phyloP scores from a whole-genome alignment of 1,139 yeast species.

The Torulaspora pretoriensis region DNA sequence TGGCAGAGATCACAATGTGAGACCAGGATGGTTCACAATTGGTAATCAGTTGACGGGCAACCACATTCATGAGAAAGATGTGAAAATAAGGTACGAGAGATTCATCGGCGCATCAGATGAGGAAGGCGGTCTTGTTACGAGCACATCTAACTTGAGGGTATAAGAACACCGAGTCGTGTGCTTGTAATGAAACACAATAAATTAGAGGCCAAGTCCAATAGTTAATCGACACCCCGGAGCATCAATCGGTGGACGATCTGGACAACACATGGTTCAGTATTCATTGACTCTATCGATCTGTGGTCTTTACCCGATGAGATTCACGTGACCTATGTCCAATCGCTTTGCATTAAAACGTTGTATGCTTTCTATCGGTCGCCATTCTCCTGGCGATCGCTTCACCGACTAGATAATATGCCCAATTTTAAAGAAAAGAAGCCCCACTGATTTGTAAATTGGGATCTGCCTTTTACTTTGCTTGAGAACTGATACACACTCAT shows the following conservation, averaged over 20 bases:
- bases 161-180: not conserved
- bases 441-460: not conserved
- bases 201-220: too few relatives aligned
- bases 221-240: too few relatives aligned
- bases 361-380: constrained; percentile 6
- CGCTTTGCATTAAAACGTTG: constrained; percentile 2
- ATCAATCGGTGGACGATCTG: too few relatives aligned
- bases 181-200: too few relatives aligned
- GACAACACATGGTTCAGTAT: too few relatives aligned
- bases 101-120: constrained; percentile 5
- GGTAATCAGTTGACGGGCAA: constrained; percentile 75
- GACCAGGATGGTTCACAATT: constrained; percentile 90
- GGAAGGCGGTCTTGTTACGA: not conserved
- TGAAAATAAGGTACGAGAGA: constrained; percentile 34
- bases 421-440: not conserved
- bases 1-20: constrained; percentile 78
- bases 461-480: not conserved
- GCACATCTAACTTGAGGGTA: not conserved
- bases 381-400: not conserved
- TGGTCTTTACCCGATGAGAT: not conserved
- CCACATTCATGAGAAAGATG: constrained; percentile 55
- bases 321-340: constrained; percentile 22
- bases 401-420: not conserved
- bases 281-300: not conserved
- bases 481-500: not conserved